A percentile compares a stretch with the other conserved stretches of the same genome.
Conservation (phyloP, 139 green algal genomes). For the Ulvella scutata region DNA sequence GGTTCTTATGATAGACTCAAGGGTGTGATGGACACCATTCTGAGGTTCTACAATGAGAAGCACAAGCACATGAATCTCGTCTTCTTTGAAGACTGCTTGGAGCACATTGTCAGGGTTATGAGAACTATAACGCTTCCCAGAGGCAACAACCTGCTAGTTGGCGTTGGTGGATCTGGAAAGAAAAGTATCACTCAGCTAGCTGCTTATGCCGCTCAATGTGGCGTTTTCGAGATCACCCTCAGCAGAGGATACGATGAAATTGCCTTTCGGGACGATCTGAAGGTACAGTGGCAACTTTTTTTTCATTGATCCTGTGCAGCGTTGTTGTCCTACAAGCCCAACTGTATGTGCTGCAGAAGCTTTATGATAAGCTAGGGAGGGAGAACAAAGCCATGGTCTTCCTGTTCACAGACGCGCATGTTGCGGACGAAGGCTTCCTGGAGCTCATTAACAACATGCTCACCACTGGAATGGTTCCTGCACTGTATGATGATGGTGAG, state of each 20-base stretch:
- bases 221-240: constrained; percentile 75
- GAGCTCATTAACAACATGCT: constrained; percentile 86
- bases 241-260: constrained; percentile 70
- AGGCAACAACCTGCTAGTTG: constrained; percentile 46
- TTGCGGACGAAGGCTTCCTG: constrained; percentile 71
- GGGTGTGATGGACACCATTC: constrained; percentile 44
- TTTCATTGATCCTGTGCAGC: too few species aligned
- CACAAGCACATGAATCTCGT: constrained; percentile 59
- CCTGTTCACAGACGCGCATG: constrained; percentile 71
- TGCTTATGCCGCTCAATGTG: constrained; percentile 39
- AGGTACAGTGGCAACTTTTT: too few species aligned
- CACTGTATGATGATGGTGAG: constrained; percentile 63
- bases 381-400: constrained; percentile 64
- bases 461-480: constrained; percentile 70
- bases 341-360: constrained; percentile 25
- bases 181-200: constrained; percentile 33
- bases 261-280: constrained; percentile 65
- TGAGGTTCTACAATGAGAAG: constrained; percentile 52
- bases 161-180: constrained; percentile 40
- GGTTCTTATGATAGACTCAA: constrained; percentile 46
- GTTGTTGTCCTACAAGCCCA: too few species aligned
- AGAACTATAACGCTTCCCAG: constrained; percentile 48
- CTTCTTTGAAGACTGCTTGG: constrained; percentile 71
- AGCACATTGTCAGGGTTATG: constrained; percentile 65
- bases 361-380: constrained; percentile 52